These are phyloP conservation scores for Didymella arachidicola DNA, from an alignment of 2,329 filamentous ascomycete genomes.

Conservation along the genomic window DNA sequence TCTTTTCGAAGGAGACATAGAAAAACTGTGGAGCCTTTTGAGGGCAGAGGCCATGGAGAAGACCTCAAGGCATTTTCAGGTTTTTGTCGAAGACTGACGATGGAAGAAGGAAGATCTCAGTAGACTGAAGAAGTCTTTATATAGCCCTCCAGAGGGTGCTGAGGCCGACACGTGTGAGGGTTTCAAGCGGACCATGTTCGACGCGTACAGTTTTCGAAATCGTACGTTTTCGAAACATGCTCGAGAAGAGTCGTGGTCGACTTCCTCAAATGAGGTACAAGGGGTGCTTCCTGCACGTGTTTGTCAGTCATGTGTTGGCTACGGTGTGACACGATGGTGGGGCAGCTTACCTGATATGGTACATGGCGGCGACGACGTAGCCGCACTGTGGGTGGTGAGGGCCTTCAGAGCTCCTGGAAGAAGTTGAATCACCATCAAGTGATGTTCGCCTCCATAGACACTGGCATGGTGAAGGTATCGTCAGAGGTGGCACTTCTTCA, in stretches of 20 bases:
- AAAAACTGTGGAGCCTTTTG: too few relatives aligned
- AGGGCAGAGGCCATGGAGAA: too few relatives aligned
- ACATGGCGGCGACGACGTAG: background rate
- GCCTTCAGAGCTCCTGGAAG: background rate
- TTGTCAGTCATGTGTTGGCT: background rate
- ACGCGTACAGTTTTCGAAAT: background rate
- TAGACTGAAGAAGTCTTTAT: background rate
- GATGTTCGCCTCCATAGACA: background rate
- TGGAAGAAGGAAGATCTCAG: too few relatives aligned
- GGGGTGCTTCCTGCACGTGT: background rate
- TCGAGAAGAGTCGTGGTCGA: background rate
- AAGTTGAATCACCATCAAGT: background rate
- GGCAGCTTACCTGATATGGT: background rate
- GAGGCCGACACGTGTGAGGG: background rate
- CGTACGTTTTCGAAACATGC: background rate
- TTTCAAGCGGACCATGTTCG: background rate
- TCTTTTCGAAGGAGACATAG: too few relatives aligned
- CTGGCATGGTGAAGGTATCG: background rate
- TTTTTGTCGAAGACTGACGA: too few relatives aligned
- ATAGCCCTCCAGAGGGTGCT: background rate
- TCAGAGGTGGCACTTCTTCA: background rate
- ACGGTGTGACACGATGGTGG: background rate
- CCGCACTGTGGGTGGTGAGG: background rate
- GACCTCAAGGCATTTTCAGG: too few relatives aligned
- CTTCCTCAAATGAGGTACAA: background rate